Evolutionary conservation across 2,329 filamentous ascomycete species (phyloP), one percentile per base, ranked within the genome.

Genomic region (Pseudonectria foliicola): DNA sequence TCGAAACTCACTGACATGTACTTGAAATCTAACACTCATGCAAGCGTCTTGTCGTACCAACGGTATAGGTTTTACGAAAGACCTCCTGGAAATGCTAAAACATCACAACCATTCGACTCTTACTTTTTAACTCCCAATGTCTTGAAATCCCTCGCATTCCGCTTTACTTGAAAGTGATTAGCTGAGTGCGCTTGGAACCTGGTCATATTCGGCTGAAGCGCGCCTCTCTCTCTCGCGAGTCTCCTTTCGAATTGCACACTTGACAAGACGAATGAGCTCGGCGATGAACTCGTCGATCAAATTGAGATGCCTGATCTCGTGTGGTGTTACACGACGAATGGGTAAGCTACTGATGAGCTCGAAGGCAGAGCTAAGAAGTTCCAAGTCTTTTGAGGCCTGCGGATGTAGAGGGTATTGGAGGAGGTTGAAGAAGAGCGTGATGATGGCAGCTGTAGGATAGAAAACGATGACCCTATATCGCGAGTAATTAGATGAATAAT

Each of bases 381-480:
- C 59, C 4, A 75, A 46, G 36, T 77, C 73, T 3, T 60, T 50
- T 2, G 56, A 45, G 0, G 69, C 62, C 16, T 64, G 54, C 0
- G 61, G 54, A 16, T 68, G 55, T 0, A 64, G 53, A 0, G 74
- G 73, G 21, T 70, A 59, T 14, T 62, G 55, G 0, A 78, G 54
- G 21, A 77, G 64, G 39, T 70, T 73, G 55, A 68, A 73, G 45
- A 77, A 78, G 1, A 78, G 57, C 1, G 63, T 64, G 34, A 76
- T 57, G 11, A 74, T 56, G 1, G 73, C 73, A 0, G 70, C 67
- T 35, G 73, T 66, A 1, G 73, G 73, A 35, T 77, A 77, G 45
- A 74, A 77, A 3, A 74, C 58, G 4, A 75, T 51, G n/a, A 66
- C 53, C 71, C 73, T 76, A 10, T 3, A 34, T 10, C 4, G 0